Conservation (phyloP, 176 grass and related monocot genomes). For the Alopecurus myosuroides region DNA sequence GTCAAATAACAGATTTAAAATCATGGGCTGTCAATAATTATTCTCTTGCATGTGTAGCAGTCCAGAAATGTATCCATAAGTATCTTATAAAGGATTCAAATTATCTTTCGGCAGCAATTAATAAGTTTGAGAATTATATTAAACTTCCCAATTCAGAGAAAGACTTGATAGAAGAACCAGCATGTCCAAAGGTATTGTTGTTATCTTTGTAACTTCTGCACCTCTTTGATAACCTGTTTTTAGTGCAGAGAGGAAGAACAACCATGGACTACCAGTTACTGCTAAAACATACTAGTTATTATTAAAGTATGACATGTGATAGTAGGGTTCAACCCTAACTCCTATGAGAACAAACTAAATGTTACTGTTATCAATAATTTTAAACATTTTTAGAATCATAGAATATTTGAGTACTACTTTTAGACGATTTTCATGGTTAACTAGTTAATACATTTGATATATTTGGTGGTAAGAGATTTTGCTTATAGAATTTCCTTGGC, state of each 20-base stretch:
- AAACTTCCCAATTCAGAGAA: conserved; percentile 62
- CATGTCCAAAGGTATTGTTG: conserved; percentile 80
- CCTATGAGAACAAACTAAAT: not conserved
- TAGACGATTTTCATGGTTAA: not conserved
- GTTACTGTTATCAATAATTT: not conserved
- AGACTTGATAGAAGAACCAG: conserved; percentile 73
- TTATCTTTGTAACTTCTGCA: not conserved
- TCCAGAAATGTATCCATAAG: conserved; percentile 60
- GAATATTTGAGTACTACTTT: not conserved
- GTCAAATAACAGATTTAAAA: conserved; percentile 93
- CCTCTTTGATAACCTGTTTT: conserved; percentile 11
- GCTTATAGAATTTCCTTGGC: not conserved
- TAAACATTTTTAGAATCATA: conserved; percentile 9
- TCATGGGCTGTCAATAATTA: conserved; percentile 72
- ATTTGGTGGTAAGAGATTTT: conserved; percentile 1
- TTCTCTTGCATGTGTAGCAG: conserved; percentile 66
- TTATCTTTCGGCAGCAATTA: conserved; percentile 45
- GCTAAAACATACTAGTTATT: conserved; percentile 3
- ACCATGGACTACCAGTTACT: not conserved
- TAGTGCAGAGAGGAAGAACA: not conserved
- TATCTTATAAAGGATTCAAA: conserved; percentile 86
- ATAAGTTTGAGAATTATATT: conserved; percentile 69
- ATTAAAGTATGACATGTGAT: conserved; percentile 3
- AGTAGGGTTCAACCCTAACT: not conserved
- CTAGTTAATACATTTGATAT: not conserved